Evolutionary conservation across 2,329 filamentous ascomycete genomes (phyloP).

Genomic region (Leptodontidium sp.): DNA sequence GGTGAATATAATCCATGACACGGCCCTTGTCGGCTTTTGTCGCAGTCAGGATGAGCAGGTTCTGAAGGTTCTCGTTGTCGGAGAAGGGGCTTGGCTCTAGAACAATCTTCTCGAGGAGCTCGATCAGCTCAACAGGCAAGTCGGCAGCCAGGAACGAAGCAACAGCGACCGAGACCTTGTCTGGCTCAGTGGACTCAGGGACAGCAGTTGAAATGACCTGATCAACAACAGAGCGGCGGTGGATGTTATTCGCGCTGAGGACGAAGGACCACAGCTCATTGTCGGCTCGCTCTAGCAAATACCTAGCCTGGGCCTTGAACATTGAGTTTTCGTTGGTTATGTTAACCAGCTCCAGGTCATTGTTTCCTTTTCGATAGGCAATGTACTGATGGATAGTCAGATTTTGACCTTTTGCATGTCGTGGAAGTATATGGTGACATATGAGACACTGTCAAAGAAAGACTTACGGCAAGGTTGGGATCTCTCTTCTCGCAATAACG

Average conservation of each 20-base stretch:
- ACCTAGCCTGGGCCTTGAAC: constrained; percentile 97
- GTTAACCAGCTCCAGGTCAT: constrained; percentile 94
- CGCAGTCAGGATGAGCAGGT: constrained; percentile 93
- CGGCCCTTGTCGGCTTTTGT: constrained; percentile 95
- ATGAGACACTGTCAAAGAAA: too few species aligned
- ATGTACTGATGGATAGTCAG: too few species aligned
- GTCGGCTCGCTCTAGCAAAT: constrained; percentile 90
- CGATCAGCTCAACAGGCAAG: constrained; percentile 91
- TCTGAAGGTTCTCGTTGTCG: constrained; percentile 96
- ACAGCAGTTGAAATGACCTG: constrained; percentile 97
- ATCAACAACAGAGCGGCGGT: constrained; percentile 91
- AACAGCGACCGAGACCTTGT: constrained; percentile 94
- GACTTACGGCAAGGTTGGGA: constrained; percentile 73
- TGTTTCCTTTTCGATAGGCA: constrained; percentile 77
- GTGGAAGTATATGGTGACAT: too few species aligned
- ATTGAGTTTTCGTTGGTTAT: constrained; percentile 99
- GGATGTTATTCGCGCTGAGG: constrained; percentile 93
- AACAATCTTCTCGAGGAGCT: constrained; percentile 98
- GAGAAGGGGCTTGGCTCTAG: constrained; percentile 98
- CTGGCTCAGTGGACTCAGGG: constrained; percentile 88
- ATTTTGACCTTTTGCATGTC: too few species aligned
- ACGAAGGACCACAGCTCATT: constrained; percentile 94
- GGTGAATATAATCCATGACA: constrained; percentile 95
- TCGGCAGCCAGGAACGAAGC: constrained; percentile 92
- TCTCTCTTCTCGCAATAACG: constrained; percentile 99